phyloP scores from a whole-genome alignment of 1,139 yeast species.

The Debaryomyces robertsiae region DNA sequence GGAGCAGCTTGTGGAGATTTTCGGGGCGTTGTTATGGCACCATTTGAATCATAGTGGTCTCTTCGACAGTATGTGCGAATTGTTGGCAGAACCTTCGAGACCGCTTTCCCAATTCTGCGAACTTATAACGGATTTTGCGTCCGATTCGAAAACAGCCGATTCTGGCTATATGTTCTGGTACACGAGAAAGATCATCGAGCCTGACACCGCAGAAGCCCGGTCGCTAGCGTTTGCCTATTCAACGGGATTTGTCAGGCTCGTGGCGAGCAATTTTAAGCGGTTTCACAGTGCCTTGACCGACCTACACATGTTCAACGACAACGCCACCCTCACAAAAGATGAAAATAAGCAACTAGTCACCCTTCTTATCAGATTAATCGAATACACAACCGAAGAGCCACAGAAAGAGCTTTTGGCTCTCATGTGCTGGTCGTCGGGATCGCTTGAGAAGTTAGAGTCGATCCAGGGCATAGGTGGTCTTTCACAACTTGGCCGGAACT shows the following conservation, averaged over 20 bases:
- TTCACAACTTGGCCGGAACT: slow-evolving; percentile 5
- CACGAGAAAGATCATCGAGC: not conserved
- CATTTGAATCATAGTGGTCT: slow-evolving; percentile 11
- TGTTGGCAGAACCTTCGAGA: not conserved
- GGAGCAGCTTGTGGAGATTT: slow-evolving; percentile 7
- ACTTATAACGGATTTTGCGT: slow-evolving; percentile 2
- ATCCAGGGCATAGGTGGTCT: not conserved
- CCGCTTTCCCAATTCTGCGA: slow-evolving; percentile 2
- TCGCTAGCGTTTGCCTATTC: not conserved
- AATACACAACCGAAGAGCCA: not conserved
- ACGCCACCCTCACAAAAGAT: not conserved
- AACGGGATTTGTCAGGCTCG: slow-evolving; percentile 2
- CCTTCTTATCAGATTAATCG: not conserved
- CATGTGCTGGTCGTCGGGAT: not conserved
- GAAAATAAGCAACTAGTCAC: slow-evolving; percentile 1
- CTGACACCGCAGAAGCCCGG: not conserved
- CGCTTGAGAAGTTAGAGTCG: not conserved
- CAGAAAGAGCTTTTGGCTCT: slow-evolving; percentile 4
- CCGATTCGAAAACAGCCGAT: not conserved
- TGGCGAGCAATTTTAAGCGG: not conserved
- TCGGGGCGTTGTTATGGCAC: slow-evolving; percentile 13
- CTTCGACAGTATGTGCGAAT: slow-evolving; percentile 1
- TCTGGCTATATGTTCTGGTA: slow-evolving; percentile 8
- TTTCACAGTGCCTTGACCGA: not conserved
- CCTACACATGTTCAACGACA: not conserved